phyloP scores from a whole-genome alignment of 2,329 filamentous ascomycete genomes.

The Alternaria alternata region DNA sequence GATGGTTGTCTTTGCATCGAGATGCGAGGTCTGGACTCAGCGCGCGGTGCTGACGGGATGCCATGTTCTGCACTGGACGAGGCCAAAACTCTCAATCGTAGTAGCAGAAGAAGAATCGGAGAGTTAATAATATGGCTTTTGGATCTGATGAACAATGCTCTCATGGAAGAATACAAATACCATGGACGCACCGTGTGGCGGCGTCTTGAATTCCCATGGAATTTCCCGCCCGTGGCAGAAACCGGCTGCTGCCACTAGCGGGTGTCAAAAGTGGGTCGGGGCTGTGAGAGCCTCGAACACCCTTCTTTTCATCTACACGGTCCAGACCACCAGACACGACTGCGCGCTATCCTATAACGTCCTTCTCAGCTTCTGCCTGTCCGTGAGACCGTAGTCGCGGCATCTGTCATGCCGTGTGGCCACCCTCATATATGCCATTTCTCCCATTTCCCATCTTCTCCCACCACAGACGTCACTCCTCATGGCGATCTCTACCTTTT shows the following conservation, averaged over 20 bases:
- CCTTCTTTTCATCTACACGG: constrained; percentile 23
- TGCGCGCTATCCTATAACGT: constrained; percentile 16
- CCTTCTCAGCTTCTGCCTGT: constrained; percentile 13
- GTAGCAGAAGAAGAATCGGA: neutral
- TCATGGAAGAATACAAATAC: constrained; percentile 1
- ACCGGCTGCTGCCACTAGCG: constrained; percentile 13
- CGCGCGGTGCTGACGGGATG: neutral
- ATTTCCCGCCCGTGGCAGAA: constrained; percentile 1
- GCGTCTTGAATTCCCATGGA: constrained; percentile 1
- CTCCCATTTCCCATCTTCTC: constrained; percentile 22
- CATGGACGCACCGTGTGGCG: neutral
- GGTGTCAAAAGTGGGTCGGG: constrained; percentile 10
- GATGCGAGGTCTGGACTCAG: neutral
- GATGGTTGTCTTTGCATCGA: neutral
- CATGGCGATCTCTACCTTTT: constrained; percentile 40
- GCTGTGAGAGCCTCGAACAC: constrained; percentile 24
- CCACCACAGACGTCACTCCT: constrained; percentile 27
- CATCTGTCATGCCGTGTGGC: constrained; percentile 10
- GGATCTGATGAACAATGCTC: neutral
- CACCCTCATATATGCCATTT: constrained; percentile 19
- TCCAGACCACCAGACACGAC: constrained; percentile 24
- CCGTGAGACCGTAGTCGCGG: constrained; percentile 8
- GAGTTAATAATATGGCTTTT: neutral
- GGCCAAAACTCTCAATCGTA: neutral
- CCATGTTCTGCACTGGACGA: neutral